phyloP scores from a whole-genome alignment of 1,139 yeast genomes.

The Taphrina pruni region DNA sequence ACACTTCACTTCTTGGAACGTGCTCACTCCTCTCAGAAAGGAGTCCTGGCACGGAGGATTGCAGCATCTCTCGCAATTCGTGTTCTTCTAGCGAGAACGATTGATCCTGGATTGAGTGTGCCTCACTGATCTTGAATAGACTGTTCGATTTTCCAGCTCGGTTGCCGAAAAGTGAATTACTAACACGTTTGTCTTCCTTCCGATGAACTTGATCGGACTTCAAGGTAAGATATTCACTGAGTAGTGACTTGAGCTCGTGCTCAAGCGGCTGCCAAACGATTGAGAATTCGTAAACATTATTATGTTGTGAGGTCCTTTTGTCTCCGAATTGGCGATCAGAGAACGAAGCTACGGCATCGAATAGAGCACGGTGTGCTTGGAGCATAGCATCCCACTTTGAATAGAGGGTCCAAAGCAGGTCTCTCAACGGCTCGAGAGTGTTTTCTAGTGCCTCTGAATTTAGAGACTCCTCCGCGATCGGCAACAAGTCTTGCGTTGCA shows the following conservation, averaged over 20 bases:
- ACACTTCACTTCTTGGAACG: neutral
- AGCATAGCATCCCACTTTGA: conserved; percentile 42
- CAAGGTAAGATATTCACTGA: conserved; percentile 37
- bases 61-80: conserved; percentile 31
- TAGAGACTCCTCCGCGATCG: neutral
- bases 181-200: conserved; percentile 2
- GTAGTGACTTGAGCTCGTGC: conserved; percentile 36
- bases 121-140: conserved; percentile 16
- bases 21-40: conserved; percentile 22
- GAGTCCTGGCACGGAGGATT: conserved; percentile 35
- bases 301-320: conserved; percentile 3
- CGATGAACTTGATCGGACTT: conserved; percentile 3
- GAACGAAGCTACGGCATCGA: conserved; percentile 28
- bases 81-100: conserved; percentile 8
- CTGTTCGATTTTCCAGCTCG: neutral
- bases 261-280: conserved; percentile 43
- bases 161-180: conserved; percentile 13
- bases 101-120: neutral
- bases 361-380: conserved; percentile 39
- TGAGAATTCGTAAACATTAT: conserved; percentile 23
- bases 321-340: conserved; percentile 14
- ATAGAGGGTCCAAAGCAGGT: conserved; percentile 43
- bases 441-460: conserved; percentile 9
- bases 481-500: neutral
- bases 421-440: conserved; percentile 32